phyloP scores from a whole-genome alignment of 2,329 filamentous ascomycete species.

The Cladosporium oxysporum region DNA sequence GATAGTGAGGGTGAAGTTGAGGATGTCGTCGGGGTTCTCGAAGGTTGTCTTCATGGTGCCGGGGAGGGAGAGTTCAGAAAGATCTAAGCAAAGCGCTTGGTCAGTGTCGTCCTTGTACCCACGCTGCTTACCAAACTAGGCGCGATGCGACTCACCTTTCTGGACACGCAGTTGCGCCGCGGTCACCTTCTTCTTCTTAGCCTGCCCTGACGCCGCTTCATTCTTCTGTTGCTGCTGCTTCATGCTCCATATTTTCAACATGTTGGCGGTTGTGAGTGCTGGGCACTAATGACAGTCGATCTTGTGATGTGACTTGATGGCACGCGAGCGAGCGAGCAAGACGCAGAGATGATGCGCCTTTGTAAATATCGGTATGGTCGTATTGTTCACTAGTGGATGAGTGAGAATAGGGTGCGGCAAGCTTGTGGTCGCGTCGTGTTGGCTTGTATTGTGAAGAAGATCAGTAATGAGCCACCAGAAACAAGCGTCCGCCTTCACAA shows the following conservation, averaged over 20 bases:
- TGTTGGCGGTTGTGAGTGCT: constrained; percentile 52
- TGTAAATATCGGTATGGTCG: not conserved
- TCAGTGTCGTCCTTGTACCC: not conserved
- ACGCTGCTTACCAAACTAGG: constrained; percentile 3
- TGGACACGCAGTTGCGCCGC: constrained; percentile 93
- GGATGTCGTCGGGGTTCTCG: constrained; percentile 79
- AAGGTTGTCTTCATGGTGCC: constrained; percentile 80
- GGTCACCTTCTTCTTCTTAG: constrained; percentile 98
- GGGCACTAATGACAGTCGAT: constrained; percentile 7
- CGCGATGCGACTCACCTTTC: constrained; percentile 65
- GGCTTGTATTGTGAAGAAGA: not conserved
- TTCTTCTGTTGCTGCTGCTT: constrained; percentile 92
- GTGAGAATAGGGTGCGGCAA: not conserved
- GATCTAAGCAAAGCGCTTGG: constrained; percentile 55
- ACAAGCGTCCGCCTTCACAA: not conserved
- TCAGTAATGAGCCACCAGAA: not conserved
- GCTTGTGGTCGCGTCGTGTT: not conserved
- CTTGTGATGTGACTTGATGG: constrained; percentile 10
- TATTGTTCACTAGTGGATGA: not conserved
- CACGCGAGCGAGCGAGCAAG: constrained; percentile 7
- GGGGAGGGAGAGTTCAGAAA: constrained; percentile 77
- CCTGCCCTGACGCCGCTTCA: constrained; percentile 71
- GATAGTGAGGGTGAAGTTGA: constrained; percentile 80
- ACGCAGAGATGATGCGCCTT: not conserved
- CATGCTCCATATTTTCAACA: constrained; percentile 99